Evolutionary conservation across 2,329 filamentous ascomycete species (phyloP), one percentile per base, ranked within the genome.

Genomic region (Colletotrichum sp.): DNA sequence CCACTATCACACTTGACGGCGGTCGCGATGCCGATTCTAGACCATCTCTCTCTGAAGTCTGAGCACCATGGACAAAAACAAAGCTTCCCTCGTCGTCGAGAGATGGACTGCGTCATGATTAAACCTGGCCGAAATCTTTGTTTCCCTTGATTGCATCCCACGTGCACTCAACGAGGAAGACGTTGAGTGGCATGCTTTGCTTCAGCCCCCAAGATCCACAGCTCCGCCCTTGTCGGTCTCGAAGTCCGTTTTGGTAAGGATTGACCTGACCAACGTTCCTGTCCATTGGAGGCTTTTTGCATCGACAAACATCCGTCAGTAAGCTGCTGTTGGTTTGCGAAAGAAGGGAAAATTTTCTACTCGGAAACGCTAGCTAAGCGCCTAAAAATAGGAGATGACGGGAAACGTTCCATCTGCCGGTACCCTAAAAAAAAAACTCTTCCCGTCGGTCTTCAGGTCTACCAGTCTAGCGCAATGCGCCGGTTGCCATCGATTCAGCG

Each of bases 361-460:
- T 6, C 43, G 43, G 43, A 48, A 48, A 48, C 43, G 43, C 43
- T 13, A 21, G 43, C 43, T 52, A 52, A 52, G 43, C 12, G 2
- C 43, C 43, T 52, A 52, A 52, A 21, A 52, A 52, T 52, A 52
- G 43, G 43, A 21, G 12, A 52, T 52, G n/a, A 13, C 43, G 43
- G 43, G 43, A 52, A 52, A 52, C n/a, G 43, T 52, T 21, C 43
- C 10, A 52, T 52, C 43, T 52, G n/a, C 43, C 43, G 43, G 43
- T 21, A 52, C 43, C 10, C 43, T 21, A 52, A 52, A 52, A 52
- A 52, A 52, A 52, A 52, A 52, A 52, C n/a, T 52, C 43, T 52
- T 13, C 43, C n/a, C n/a, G 43, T 52, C 43, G 43, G 43, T 2
- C 43, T 52, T 13, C 43, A 52, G 43, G 43, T 7, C 43, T 21